Base-by-base conservation (phyloP, 345 rosid species). In the Abelmoschus esculentus region DNA sequence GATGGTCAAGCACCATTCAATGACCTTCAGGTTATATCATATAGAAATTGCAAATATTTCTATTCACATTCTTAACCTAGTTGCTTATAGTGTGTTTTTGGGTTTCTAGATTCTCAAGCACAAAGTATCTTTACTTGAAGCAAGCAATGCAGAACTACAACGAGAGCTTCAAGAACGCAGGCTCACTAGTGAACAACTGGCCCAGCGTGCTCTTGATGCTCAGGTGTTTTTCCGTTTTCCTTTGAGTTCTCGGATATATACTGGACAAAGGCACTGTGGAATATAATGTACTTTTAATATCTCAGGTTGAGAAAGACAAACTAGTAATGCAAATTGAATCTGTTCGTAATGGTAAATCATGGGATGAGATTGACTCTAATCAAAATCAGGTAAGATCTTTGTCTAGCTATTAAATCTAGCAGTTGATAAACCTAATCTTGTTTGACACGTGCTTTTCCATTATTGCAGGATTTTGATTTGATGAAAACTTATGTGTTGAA, bases 291-390 rank as follows among this genome's bases (percentile, higher is more conserved):
- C 66, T 14, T 77, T 50, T 46, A 49, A 62, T 62, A 59, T 75
- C 79, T 72, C 70, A 95, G 99, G 89, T 91, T 59, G 99, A 91
- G 75, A 95, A 88, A 72, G 98, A 90, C 83, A 95, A 86, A 74
- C 74, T 95, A 71, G 38, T 88, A 9, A 80, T 89, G 86, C 84
- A 80, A 81, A 82, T 95, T 68, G 97, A 95, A 81, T 81, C 89
- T 65, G 86, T 81, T 73, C 87, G 96, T 61, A 84, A 81, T 65
- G 97, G 99, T 59, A 88, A 85, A 85, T 75, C 96, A 56, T 88
- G 93, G 93, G 98, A 95, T 71, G 99, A 95, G 79, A 85, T 87
- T 75, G 96, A 88, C 38, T 74, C 82, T 44, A 71, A 75, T 63
- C 53, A 81, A 75, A 77, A 77, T 75, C 82, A 83, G 96, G 98